Evolutionary conservation across 2,329 filamentous ascomycete species (phyloP).

Genomic region (Diaporthe ilicicola): DNA sequence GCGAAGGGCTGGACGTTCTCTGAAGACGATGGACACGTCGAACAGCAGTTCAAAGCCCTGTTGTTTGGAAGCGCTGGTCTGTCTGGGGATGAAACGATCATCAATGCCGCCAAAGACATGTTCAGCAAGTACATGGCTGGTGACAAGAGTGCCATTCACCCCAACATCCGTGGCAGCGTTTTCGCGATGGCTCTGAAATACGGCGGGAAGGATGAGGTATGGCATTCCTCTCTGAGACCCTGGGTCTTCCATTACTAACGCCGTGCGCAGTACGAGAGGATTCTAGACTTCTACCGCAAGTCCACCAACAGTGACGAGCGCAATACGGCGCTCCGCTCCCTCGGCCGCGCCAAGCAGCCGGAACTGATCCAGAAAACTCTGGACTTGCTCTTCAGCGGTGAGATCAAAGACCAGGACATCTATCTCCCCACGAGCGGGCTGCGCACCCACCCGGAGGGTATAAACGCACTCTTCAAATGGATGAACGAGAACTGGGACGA

Average conservation of each 20-base stretch:
- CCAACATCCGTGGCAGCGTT: constrained; percentile 87
- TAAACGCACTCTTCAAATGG: constrained; percentile 83
- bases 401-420: constrained; percentile 94
- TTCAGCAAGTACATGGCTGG: constrained; percentile 85
- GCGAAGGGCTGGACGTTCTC: constrained; percentile 89
- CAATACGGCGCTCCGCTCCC: constrained; percentile 85
- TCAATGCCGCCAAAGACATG: constrained; percentile 87
- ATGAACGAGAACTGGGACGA: constrained; percentile 89
- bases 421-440: constrained; percentile 87
- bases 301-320: constrained; percentile 86
- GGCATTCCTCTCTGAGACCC: constrained; percentile 34
- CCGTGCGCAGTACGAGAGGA: constrained; percentile 70
- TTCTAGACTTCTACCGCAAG: constrained; percentile 78
- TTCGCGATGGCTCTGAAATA: constrained; percentile 86
- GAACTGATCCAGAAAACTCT: constrained; percentile 85
- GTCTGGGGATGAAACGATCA: constrained; percentile 79
- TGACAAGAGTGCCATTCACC: constrained; percentile 84
- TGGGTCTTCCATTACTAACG: constrained; percentile 29
- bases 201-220: constrained; percentile 83
- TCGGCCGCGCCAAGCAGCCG: constrained; percentile 81
- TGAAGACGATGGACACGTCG: constrained; percentile 84
- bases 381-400: constrained; percentile 75
- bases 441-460: constrained; percentile 78
- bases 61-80: constrained; percentile 87
- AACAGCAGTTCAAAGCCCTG: constrained; percentile 94